These are phyloP conservation scores for Eucalyptus marginata DNA, from an alignment of 345 rosid genomes.

Conservation along the genomic window DNA sequence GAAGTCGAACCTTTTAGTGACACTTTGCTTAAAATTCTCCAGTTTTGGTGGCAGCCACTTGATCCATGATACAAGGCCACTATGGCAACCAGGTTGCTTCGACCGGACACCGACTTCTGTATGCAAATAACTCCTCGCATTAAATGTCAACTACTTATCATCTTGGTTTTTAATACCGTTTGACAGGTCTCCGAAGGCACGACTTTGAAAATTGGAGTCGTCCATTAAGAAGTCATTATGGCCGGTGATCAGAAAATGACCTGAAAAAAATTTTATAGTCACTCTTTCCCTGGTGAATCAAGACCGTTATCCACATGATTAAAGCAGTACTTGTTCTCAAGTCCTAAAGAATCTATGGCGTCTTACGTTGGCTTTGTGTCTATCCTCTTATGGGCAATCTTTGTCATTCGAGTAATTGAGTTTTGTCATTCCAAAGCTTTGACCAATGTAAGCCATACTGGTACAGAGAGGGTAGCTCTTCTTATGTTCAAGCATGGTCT, in stretches of 20 bases:
- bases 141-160: background rate
- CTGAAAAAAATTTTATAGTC: too few species aligned
- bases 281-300: background rate
- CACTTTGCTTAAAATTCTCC: background rate
- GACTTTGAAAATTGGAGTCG: background rate
- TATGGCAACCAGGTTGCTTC: background rate
- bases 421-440: background rate
- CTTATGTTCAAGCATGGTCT: background rate
- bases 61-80: background rate
- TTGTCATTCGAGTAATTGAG: background rate
- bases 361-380: background rate
- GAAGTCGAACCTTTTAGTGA: background rate
- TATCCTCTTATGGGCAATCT: background rate
- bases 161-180: too few species aligned
- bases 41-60: background rate
- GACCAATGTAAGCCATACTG: background rate
- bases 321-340: background rate
- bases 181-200: background rate
- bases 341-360: background rate
- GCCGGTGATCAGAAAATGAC: background rate
- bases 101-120: background rate
- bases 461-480: background rate
- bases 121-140: background rate
- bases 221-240: accelerated
- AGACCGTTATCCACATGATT: background rate